Percentiles rank a stretch among this genome's conserved stretches.
Conservation (phyloP, 768 basidiomycete genomes). For the Mycena maculata region DNA sequence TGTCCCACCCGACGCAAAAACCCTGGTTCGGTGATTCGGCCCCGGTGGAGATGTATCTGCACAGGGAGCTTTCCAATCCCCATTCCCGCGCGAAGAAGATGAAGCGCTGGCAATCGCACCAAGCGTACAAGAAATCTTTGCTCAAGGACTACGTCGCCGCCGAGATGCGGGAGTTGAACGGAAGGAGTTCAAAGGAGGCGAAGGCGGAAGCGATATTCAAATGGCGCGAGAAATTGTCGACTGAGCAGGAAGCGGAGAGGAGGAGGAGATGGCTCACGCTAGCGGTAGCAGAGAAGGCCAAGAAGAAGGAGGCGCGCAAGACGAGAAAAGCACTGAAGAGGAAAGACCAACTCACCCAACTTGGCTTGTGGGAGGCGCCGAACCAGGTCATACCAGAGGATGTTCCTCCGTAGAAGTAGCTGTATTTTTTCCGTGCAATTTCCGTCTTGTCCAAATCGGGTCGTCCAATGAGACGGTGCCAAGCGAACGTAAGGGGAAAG, state of each 20-base stretch:
- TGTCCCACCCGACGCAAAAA: constrained; percentile 66
- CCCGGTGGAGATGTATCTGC: constrained; percentile 75
- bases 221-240: constrained; percentile 70
- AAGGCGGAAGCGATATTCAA: constrained; percentile 81
- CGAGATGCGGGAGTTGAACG: constrained; percentile 67
- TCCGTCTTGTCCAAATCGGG: neutral
- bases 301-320: constrained; percentile 66
- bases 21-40: constrained; percentile 59
- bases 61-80: constrained; percentile 82
- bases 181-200: constrained; percentile 71
- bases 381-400: constrained; percentile 69
- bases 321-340: constrained; percentile 64
- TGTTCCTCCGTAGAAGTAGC: neutral
- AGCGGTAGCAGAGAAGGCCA: constrained; percentile 60
- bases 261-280: constrained; percentile 68
- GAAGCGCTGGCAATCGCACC: constrained; percentile 74
- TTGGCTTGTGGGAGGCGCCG: constrained; percentile 63
- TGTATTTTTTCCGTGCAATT: too few species aligned
- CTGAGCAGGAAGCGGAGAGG: constrained; percentile 68
- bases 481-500: neutral
- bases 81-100: constrained; percentile 87
- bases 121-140: constrained; percentile 58
- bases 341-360: constrained; percentile 65
- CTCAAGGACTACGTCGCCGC: constrained; percentile 65
- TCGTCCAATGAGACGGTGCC: neutral